phyloP scores from a whole-genome alignment of 2,329 filamentous ascomycete genomes.

The Nigrograna mackinnonii region DNA sequence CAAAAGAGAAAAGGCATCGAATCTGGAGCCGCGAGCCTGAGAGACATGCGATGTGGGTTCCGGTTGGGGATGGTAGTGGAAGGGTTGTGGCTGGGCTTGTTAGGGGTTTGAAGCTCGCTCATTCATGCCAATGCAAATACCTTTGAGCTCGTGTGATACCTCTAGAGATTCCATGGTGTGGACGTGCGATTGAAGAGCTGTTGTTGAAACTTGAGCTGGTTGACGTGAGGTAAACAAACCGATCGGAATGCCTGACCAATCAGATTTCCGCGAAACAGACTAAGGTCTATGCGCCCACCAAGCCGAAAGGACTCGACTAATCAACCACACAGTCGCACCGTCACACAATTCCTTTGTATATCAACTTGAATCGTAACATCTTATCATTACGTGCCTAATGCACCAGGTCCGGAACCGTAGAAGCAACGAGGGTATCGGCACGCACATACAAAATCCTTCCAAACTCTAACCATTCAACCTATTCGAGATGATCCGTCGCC shows the following conservation, averaged over 20 bases:
- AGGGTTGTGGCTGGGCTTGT: conserved; percentile 28
- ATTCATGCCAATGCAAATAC: conserved; percentile 11
- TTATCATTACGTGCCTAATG: no score
- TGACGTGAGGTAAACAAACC: conserved; percentile 33
- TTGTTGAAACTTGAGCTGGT: conserved; percentile 13
- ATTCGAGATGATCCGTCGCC: no score
- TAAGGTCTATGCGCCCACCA: neutral
- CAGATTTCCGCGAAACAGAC: neutral
- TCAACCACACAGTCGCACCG: no score
- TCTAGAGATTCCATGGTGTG: conserved; percentile 28
- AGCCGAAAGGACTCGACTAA: no score
- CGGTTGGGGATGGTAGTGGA: conserved; percentile 43
- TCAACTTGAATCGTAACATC: no score
- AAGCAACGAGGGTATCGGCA: conserved; percentile 39
- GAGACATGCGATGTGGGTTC: conserved; percentile 43
- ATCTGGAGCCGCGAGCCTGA: conserved; percentile 43
- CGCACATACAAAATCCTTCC: conserved; percentile 19
- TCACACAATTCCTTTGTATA: no score
- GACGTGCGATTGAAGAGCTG: conserved; percentile 1
- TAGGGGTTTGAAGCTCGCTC: no score
- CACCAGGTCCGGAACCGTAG: conserved; percentile 20
- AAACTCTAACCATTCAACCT: no score
- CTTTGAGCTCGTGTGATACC: conserved; percentile 35
- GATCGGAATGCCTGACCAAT: conserved; percentile 20
- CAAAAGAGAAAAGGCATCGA: conserved; percentile 39